Conservation (phyloP, 345 rosid species). For the Salix suchowensis region DNA sequence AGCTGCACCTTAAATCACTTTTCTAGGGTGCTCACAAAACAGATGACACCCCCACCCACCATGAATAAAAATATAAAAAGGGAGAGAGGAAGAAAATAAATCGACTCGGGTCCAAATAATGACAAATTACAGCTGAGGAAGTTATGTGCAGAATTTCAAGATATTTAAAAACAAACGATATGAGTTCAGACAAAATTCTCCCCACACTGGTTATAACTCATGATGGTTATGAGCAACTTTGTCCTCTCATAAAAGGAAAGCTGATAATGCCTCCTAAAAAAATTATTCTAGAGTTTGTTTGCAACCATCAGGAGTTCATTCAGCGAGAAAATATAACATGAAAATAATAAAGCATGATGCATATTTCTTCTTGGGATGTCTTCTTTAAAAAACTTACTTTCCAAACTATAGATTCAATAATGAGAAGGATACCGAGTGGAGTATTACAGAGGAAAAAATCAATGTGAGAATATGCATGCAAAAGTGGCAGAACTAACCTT, state of each 20-base stretch:
- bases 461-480: not conserved
- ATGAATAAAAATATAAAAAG: not conserved
- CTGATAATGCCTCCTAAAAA: not conserved
- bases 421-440: not conserved
- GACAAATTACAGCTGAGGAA: not conserved
- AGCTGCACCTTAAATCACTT: not conserved
- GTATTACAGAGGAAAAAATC: not conserved
- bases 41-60: not conserved
- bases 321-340: not conserved
- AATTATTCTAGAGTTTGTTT: not conserved
- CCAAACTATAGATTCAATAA: not conserved
- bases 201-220: not conserved
- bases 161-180: not conserved
- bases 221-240: not conserved
- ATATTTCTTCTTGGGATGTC: not conserved
- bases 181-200: not conserved
- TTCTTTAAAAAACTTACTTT: not conserved
- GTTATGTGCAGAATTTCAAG: not conserved
- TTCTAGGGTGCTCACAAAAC: not conserved
- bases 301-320: not conserved
- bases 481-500: slow-evolving; percentile 42
- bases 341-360: not conserved
- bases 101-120: not conserved
- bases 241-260: not conserved
- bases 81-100: not conserved